Conservation (phyloP, 2,329 filamentous ascomycete genomes). For the Zarea fungicola region DNA sequence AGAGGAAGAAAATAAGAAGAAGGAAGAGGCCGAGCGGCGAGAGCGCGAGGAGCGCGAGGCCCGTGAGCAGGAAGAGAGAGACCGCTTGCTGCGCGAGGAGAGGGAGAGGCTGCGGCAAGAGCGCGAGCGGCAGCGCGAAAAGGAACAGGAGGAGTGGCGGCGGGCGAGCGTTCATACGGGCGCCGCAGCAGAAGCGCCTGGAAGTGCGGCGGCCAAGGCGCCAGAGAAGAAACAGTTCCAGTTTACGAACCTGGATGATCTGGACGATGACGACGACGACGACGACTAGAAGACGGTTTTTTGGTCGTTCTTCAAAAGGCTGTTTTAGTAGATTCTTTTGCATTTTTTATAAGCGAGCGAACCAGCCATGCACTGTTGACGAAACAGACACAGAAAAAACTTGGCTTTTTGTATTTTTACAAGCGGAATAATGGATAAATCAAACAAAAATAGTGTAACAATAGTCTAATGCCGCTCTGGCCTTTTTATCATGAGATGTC, state of each 20-base stretch:
- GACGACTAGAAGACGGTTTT: conserved; percentile 19
- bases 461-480: conserved; percentile 6
- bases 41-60: conserved; percentile 43
- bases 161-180: conserved; percentile 30
- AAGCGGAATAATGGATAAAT: conserved; percentile 9
- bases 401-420: conserved; percentile 11
- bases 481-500: conserved; percentile 6
- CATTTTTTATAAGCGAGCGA: conserved; percentile 9
- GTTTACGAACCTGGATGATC: conserved; percentile 49
- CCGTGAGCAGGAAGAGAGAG: conserved; percentile 40
- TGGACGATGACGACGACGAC: conserved; percentile 44
- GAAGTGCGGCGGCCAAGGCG: conserved; percentile 21
- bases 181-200: conserved; percentile 21
- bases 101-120: conserved; percentile 35
- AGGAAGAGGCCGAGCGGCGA: conserved; percentile 45
- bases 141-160: conserved; percentile 37
- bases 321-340: not conserved
- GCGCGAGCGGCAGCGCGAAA: conserved; percentile 37
- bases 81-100: conserved; percentile 36
- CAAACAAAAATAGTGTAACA: conserved; percentile 7
- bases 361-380: not conserved
- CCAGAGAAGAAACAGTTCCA: conserved; percentile 50
- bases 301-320: not conserved
- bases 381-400: not conserved
- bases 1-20: conserved; percentile 46